These are phyloP conservation scores for Babesia caballi DNA, from an alignment of 169 alveolate genomes.

Conservation along the genomic window DNA sequence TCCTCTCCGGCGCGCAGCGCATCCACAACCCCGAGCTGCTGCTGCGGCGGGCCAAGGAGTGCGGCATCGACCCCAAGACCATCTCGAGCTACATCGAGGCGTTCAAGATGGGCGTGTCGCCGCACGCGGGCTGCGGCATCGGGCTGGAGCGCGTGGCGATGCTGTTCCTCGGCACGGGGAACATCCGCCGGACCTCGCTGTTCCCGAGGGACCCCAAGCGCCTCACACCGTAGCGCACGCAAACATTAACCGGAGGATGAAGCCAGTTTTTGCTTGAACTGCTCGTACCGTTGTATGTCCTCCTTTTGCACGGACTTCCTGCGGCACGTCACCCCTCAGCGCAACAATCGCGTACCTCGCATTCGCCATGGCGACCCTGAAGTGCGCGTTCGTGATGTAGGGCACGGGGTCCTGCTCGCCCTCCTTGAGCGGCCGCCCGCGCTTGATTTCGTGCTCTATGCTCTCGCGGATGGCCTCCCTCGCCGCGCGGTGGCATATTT, in stretches of 20 bases:
- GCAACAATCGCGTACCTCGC: slow-evolving; percentile 78
- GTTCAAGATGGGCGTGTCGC: slow-evolving; percentile 95
- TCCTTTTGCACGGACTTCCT: slow-evolving; percentile 57
- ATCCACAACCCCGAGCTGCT: slow-evolving; percentile 95
- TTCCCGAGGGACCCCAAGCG: slow-evolving; percentile 99
- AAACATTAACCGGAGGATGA: slow-evolving; percentile 20
- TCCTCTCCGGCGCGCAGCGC: slow-evolving; percentile 98
- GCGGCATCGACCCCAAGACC: slow-evolving; percentile 87
- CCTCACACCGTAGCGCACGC: slow-evolving; percentile 85
- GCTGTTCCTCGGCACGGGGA: slow-evolving; percentile 89
- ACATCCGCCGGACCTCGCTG: slow-evolving; percentile 95
- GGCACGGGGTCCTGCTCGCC: slow-evolving; percentile 92
- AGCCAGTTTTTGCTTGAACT: slow-evolving; percentile 44
- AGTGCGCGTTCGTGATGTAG: slow-evolving; percentile 86
- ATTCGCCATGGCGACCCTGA: slow-evolving; percentile 88
- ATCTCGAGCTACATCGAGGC: slow-evolving; percentile 91
- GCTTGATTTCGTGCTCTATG: slow-evolving; percentile 64
- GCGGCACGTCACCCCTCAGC: background rate
- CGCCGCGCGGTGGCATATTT: slow-evolving; percentile 91
- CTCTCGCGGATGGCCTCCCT: slow-evolving; percentile 91
- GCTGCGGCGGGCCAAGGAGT: slow-evolving; percentile 70
- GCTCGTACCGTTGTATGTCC: slow-evolving; percentile 52
- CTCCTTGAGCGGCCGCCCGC: slow-evolving; percentile 64
- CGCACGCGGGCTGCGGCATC: slow-evolving; percentile 99
- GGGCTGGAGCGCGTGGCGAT: slow-evolving; percentile 99